Base-by-base conservation (phyloP, 805 yeast species). In the Saccharomycopsis javanensis region DNA sequence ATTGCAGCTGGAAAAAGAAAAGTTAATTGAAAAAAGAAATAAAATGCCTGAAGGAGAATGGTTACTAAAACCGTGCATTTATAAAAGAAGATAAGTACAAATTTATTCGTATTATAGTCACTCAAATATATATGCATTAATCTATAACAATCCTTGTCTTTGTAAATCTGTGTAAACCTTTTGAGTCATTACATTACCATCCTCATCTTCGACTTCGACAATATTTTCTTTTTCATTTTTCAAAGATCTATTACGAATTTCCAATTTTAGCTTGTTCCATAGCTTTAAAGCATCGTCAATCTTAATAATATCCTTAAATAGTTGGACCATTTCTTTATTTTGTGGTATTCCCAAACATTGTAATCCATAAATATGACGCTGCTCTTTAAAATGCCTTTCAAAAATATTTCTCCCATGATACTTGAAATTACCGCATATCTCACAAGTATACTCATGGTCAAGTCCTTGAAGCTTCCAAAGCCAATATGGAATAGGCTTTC, bases 61-160 rank as follows among this genome's bases (percentile, higher is more conserved):
- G 96, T 72, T 92, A 59, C 75, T 94, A 63, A 94, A 92, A 69
- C 99, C 99, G 2, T 94, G 99, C 72, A 88, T 94, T 60, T 94
- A 94, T 71, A 94, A 94, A 69, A 80, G 96, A 72, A 79, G 97
- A 64, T 88, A 68, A 66, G 23, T 42, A 10, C 6, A 20, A 7
- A 42, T 8, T 23, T 16, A 20, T 42, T 23, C 23, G 20, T n/a
- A 42, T 16, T 11, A 42, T 42, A 20, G 5, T n/a, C 11, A 31
- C 13, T 11, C 23, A 16, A 11, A 42, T 13, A 20, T 20, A 42
- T 10, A 23, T 20, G 2, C 8, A 4, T 7, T 20, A 10, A 10
- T n/a, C 6, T 42, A 57, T 23, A 57, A 33, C 53, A 92, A 73
- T 0, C 97, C 98, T 71, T 92, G 98, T 63, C 81, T 85, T 70